Evolutionary conservation across 495 filamentous ascomycete genomes (phyloP), one percentile per base, ranked within the genome.

Genomic region (Cladorrhinum samala): DNA sequence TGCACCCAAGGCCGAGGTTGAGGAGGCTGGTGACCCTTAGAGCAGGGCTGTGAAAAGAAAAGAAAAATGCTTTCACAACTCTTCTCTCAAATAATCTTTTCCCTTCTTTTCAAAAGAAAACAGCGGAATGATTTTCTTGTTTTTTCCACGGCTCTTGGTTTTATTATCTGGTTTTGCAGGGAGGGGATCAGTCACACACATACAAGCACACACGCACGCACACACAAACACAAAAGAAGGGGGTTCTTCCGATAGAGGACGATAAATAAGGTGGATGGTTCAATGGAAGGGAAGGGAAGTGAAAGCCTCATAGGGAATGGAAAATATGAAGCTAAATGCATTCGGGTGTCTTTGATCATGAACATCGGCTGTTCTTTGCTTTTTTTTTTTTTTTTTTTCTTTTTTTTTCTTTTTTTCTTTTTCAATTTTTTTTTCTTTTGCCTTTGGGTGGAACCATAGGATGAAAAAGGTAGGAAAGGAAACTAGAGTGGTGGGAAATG

Each of bases 1-100:
- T 40, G 62, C 73, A 1, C 36, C 72, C 9, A 50, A 65, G 66
- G 59, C 72, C 18, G 75, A 77, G 65, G 62, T 64, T 7, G 65
- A 70, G 57, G 67, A 70, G 54, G 57, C 58, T 6, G 59, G 50
- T 4, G 61, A 67, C 46, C 59, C 59, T 37, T 61, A 53, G 58
- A 59, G 14, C 4, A 25, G 8, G 16, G 39, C n/a, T n/a, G n/a
- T n/a, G n/a, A n/a, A n/a, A n/a, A n/a, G 16, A 3, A 33, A 5
- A 33, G 27, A 33, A 11, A 6, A 5, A 33, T 6, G 27, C 11
- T 33, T 33, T 6, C 5, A 33, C 5, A 33, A 5, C 11, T 33
- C 5, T 6, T 33, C 11, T 33, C 27, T 33, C 27, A 11, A 33
- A 33, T 33, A 33, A 5, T 33, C 27, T 33, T n/a, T n/a, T n/a